Base-by-base conservation (phyloP, 2,329 filamentous ascomycete genomes). In the Trichophyton simii region DNA sequence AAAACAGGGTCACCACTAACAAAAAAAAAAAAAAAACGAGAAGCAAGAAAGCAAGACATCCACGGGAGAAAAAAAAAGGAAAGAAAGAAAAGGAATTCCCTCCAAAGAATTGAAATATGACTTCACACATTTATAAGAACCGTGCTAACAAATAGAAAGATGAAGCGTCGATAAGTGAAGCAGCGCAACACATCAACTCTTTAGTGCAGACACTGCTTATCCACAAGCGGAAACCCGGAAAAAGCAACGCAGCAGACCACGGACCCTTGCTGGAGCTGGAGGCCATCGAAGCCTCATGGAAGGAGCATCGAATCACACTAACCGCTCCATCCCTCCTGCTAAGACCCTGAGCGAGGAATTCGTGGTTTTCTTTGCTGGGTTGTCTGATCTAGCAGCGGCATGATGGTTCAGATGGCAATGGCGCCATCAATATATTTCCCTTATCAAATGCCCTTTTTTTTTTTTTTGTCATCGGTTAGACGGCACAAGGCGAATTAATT, bases 171-270 rank as follows among this genome's bases (percentile, higher is more conserved):
- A 18, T 3, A 15, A 7, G 41, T 44, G 41, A 44, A 50, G 22
- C 46, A 28, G 46, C 34, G 9, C 34, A 38, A 8, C 34, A 13
- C 9, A 38, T 9, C 48, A 11, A 46, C 22, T 11, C 11, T 34
- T 28, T 20, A 36, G 50, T 36, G 15, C 15, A 36, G 50, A 15
- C 28, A 55, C 11, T 55, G 7, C 50, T 36, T 55, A 55, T 55
- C 50, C 50, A 36, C 50, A 55, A 55, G 50, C 50, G 50, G 50
- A 34, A 55, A 55, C 50, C 50, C 50, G 50, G 50, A 55, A 55
- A 55, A 55, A 55, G 50, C 50, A 55, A 34, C 11, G 50, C n/a
- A 34, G 28, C 25, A 55, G 31, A n/a, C 50, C 28, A 55, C 50
- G 50, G 50, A 55, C 46, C 46, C 46, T 50, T 28, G 46, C 22